Evolutionary conservation across 139 green algal species (phyloP).

Genomic region (Nannochloris sp.): DNA sequence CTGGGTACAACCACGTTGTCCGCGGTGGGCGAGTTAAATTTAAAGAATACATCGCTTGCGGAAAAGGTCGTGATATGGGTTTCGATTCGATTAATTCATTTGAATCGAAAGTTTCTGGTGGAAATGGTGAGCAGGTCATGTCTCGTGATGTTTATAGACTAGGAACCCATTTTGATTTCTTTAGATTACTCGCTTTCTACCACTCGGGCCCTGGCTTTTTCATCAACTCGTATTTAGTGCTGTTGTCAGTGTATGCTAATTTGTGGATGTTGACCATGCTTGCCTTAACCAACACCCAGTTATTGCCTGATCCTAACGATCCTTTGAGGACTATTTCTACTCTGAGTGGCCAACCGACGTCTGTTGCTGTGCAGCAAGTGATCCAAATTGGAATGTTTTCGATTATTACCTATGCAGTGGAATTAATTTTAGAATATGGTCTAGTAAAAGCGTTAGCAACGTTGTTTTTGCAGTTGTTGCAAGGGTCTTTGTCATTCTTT

Average conservation of each 20-base stretch:
- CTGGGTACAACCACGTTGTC: slow-evolving; percentile 71
- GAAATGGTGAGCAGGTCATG: slow-evolving; percentile 80
- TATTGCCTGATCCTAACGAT: neutral
- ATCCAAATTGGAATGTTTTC: slow-evolving; percentile 64
- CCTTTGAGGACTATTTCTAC: slow-evolving; percentile 15
- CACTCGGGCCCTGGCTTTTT: slow-evolving; percentile 61
- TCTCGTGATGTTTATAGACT: slow-evolving; percentile 70
- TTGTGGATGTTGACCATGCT: slow-evolving; percentile 51
- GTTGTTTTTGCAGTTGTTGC: slow-evolving; percentile 41
- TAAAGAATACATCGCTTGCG: slow-evolving; percentile 71
- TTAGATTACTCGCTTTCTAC: slow-evolving; percentile 71
- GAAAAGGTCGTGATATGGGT: slow-evolving; percentile 89
- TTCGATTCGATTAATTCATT: slow-evolving; percentile 89
- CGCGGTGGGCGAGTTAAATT: slow-evolving; percentile 71
- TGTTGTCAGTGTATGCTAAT: slow-evolving; percentile 55
- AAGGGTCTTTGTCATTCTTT: slow-evolving; percentile 61
- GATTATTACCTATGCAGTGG: slow-evolving; percentile 53
- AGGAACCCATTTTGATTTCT: slow-evolving; percentile 67
- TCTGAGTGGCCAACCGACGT: slow-evolving; percentile 9
- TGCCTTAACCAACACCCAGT: slow-evolving; percentile 24
- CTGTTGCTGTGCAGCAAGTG: slow-evolving; percentile 39
- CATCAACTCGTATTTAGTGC: slow-evolving; percentile 66
- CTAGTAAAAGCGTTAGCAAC: slow-evolving; percentile 35
- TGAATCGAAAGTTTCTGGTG: slow-evolving; percentile 75
- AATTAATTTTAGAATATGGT: slow-evolving; percentile 58